Evolutionary conservation across 139 green algal genomes (phyloP).

Genomic region (Tetratostichococcus sp.): DNA sequence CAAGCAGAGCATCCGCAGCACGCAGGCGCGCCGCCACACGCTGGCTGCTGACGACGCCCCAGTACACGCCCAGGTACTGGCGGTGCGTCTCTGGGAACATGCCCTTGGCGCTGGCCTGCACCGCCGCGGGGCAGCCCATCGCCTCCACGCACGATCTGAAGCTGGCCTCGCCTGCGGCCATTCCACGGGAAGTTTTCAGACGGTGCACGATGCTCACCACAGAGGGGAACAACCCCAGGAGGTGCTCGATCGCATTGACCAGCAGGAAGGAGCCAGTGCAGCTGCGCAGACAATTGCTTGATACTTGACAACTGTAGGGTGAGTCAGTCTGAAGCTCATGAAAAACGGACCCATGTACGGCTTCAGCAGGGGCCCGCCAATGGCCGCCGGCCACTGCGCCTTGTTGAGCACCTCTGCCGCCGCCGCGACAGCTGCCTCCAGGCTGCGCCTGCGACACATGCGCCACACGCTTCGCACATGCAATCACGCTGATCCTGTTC

Average conservation of each 20-base stretch:
- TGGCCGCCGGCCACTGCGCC: not conserved
- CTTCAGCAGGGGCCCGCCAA: not conserved
- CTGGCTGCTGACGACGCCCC: not conserved
- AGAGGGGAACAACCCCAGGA: too few relatives aligned
- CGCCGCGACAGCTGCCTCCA: not conserved
- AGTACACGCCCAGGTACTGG: not conserved
- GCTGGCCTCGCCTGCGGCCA: not conserved
- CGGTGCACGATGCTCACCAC: too few relatives aligned
- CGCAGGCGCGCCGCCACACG: not conserved
- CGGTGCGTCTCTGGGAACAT: not conserved
- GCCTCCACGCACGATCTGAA: not conserved
- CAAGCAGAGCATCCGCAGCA: not conserved
- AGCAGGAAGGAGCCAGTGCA: too few relatives aligned
- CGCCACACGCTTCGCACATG: not conserved
- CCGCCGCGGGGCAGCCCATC: not conserved
- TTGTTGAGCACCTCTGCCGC: not conserved
- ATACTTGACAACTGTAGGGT: too few relatives aligned
- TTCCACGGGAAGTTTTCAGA: too few relatives aligned
- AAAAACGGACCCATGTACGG: not conserved
- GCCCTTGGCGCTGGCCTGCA: not conserved
- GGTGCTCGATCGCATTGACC: too few relatives aligned
- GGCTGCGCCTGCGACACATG: not conserved
- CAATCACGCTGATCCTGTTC: too few relatives aligned
- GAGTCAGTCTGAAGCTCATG: too few relatives aligned
- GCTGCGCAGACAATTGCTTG: too few relatives aligned